A percentile compares a stretch with the other conserved stretches of the same genome.
phyloP scores from a whole-genome alignment of 1,284 basidiomycete genomes.

The Xerocomus nothofagi region DNA sequence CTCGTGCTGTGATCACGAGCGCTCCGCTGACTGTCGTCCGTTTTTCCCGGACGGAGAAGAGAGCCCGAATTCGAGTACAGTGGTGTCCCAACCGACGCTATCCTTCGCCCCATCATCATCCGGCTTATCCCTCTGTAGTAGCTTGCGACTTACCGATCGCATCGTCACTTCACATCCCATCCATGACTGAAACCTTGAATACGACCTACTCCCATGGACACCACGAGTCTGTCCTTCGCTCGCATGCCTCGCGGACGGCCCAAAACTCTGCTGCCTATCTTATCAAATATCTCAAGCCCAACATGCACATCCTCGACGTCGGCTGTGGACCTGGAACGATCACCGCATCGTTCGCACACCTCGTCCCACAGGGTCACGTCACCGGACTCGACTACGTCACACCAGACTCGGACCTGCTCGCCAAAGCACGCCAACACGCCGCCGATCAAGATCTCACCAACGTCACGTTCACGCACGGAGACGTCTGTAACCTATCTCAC shows the following conservation, averaged over 20 bases:
- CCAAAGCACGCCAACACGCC: constrained; percentile 33
- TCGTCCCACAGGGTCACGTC: constrained; percentile 42
- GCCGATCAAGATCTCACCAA: constrained; percentile 29
- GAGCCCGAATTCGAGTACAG: too few relatives aligned
- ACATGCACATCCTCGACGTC: constrained; percentile 45
- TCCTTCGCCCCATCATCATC: too few relatives aligned
- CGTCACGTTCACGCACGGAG: constrained; percentile 35
- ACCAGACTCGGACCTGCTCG: constrained; percentile 14
- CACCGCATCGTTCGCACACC: constrained; percentile 40
- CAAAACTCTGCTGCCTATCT: constrained; percentile 45
- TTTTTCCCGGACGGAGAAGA: too few relatives aligned
- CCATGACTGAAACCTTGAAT: constrained; percentile 17
- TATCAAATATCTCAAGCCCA: constrained; percentile 38
- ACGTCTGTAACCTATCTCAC: constrained; percentile 32
- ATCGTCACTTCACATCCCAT: not conserved
- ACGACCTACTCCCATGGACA: constrained; percentile 35
- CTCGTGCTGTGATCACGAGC: too few relatives aligned
- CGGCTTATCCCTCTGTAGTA: too few relatives aligned
- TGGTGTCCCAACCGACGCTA: too few relatives aligned
- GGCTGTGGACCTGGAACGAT: constrained; percentile 50
- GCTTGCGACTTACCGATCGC: too few relatives aligned
- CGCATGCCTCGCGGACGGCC: constrained; percentile 43
- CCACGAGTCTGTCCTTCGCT: constrained; percentile 41
- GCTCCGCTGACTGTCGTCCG: too few relatives aligned
- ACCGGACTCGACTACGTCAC: constrained; percentile 39